Percentiles rank a stretch among this genome's conserved stretches.
These are phyloP conservation scores for Euphorbia tirucalli DNA, from an alignment of 345 rosid species.

Conservation along the genomic window DNA sequence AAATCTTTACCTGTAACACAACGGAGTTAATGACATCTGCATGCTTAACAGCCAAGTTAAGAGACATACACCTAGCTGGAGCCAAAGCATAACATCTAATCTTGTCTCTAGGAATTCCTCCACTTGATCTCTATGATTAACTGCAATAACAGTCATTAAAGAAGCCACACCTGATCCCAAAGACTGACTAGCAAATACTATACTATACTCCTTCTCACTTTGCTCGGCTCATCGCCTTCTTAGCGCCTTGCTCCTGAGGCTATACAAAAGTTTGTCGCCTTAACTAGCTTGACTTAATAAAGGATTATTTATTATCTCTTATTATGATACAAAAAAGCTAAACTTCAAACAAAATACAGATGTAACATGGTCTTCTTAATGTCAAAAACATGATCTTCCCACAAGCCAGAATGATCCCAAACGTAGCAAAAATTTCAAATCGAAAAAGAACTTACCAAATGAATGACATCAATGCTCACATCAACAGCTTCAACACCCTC, in stretches of 20 bases:
- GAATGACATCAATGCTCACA: constrained; percentile 90
- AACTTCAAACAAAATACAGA: not conserved
- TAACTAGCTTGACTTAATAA: no score
- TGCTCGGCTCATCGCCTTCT: no score
- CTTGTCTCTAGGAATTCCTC: no score
- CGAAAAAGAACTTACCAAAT: constrained; percentile 58
- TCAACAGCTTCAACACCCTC: constrained; percentile 95
- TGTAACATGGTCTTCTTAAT: not conserved
- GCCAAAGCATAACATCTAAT: constrained; percentile 72
- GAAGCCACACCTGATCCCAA: constrained; percentile 91
- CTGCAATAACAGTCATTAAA: no score
- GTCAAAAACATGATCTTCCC: not conserved
- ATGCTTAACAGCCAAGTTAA: constrained; percentile 89
- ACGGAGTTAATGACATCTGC: constrained; percentile 87
- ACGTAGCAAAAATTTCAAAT: not conserved
- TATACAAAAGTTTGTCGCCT: no score
- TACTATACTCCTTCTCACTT: constrained; percentile 35
- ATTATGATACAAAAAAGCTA: not conserved
- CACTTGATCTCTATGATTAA: no score
- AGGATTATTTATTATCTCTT: not conserved
- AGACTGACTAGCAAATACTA: constrained; percentile 83
- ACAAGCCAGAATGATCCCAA: not conserved
- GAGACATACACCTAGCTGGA: constrained; percentile 97
- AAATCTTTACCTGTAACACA: no score
- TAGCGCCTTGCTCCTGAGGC: no score